Evolutionary conservation across 495 filamentous ascomycete genomes (phyloP), one percentile per base, ranked within the genome.

Genomic region (Jackrogersella multiformis): DNA sequence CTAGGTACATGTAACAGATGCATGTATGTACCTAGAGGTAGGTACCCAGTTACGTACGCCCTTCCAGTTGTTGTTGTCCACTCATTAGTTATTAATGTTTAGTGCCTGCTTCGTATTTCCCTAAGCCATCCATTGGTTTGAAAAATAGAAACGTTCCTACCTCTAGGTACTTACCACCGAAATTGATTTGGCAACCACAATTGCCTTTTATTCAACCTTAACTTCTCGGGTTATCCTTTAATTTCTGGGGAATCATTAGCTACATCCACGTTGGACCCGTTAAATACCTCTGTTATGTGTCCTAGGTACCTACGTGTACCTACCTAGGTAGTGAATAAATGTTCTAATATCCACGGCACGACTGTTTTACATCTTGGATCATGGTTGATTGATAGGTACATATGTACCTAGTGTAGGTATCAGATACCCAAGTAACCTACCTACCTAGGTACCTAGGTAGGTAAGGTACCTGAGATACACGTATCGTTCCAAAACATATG

Each of bases 401-500:
- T 24, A 20, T 7, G 18, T 39, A 39, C 35, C 35, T 39, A 39
- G 3, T 30, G 8, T 30, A 30, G 35, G 35, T 13, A 12, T 39
- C n/a, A n/a, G n/a, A n/a, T n/a, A n/a, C n/a, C n/a, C n/a, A n/a
- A n/a, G n/a, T n/a, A n/a, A n/a, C n/a, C n/a, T n/a, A n/a, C n/a
- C n/a, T n/a, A n/a, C n/a, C n/a, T n/a, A n/a, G n/a, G n/a, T n/a
- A n/a, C n/a, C n/a, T n/a, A n/a, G n/a, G n/a, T n/a, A n/a, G n/a
- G n/a, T n/a, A n/a, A n/a, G n/a, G n/a, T n/a, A n/a, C n/a, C n/a
- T n/a, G n/a, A n/a, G n/a, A n/a, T n/a, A n/a, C n/a, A n/a, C n/a
- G n/a, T n/a, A n/a, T n/a, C 21, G n/a, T 52, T 35, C 28, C 48
- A 16, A 52, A 52, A 52, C 48, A 52, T 52, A 35, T 35, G 49